Percentiles rank a stretch among this genome's conserved stretches.
Conservation (phyloP, 2,329 filamentous ascomycete species). For the Pseudocercospora musae region DNA sequence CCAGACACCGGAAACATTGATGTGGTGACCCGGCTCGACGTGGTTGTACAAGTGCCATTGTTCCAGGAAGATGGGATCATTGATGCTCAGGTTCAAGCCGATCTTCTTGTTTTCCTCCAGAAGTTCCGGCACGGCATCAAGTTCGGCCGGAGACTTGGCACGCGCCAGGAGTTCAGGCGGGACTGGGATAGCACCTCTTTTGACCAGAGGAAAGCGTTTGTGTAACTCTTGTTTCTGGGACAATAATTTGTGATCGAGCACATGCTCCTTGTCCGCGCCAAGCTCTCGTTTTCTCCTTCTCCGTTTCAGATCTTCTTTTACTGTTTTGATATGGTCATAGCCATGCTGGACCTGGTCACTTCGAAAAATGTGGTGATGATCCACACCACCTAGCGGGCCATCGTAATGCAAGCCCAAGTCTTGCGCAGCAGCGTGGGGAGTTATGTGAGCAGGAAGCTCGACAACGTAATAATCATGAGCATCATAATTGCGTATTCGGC, state of each 20-base stretch:
- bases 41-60: constrained; percentile 96
- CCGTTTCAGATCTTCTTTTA: constrained; percentile 52
- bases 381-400: constrained; percentile 72
- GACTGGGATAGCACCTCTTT: constrained; percentile 45
- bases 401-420: constrained; percentile 76
- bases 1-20: constrained; percentile 97
- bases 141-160: constrained; percentile 2
- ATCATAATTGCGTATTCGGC: constrained; percentile 52
- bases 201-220: constrained; percentile 55
- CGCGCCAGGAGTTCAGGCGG: constrained; percentile 14
- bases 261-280: constrained; percentile 47
- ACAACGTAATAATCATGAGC: constrained; percentile 90
- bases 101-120: constrained; percentile 59
- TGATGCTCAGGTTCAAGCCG: constrained; percentile 66
- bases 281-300: constrained; percentile 61
- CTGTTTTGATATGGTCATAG: constrained; percentile 46
- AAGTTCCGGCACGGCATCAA: constrained; percentile 35
- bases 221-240: constrained; percentile 73
- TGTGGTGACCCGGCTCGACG: constrained; percentile 76
- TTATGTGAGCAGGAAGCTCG: constrained; percentile 65
- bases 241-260: constrained; percentile 71
- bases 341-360: constrained; percentile 58
- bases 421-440: constrained; percentile 67
- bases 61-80: constrained; percentile 85
- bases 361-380: constrained; percentile 81